These are phyloP conservation scores for Spizellomyces sp. DNA, from an alignment of 192 early-diverging fungal genomes.

Conservation along the genomic window DNA sequence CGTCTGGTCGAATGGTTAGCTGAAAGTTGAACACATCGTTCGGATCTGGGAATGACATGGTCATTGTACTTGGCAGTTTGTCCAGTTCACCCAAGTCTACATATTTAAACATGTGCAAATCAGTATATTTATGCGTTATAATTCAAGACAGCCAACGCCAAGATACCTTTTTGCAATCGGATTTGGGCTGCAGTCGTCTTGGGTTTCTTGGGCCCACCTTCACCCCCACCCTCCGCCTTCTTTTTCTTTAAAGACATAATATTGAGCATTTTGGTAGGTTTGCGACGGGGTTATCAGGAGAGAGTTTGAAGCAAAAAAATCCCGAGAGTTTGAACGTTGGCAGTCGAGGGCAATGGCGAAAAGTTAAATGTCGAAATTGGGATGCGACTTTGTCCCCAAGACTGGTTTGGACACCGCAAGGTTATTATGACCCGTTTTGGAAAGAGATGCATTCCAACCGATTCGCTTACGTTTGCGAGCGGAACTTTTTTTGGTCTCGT, in stretches of 20 bases:
- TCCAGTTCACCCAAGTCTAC: conserved; percentile 83
- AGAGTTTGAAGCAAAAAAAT: not conserved
- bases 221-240: conserved; percentile 55
- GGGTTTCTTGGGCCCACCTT: conserved; percentile 62
- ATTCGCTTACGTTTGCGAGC: too few species aligned
- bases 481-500: too few species aligned
- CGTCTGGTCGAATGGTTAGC: conserved; percentile 83
- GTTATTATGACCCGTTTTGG: too few species aligned
- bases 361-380: too few species aligned
- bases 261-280: conserved; percentile 66
- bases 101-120: not conserved
- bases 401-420: too few species aligned
- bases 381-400: too few species aligned
- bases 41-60: conserved; percentile 73
- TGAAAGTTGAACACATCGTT: conserved; percentile 82
- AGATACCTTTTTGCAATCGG: conserved; percentile 87
- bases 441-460: too few species aligned
- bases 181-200: conserved; percentile 86
- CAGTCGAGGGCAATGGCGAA: too few species aligned
- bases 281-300: not conserved
- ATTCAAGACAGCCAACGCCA: not conserved
- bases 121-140: not conserved
- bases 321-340: too few species aligned
- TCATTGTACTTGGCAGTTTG: conserved; percentile 72
- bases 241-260: conserved; percentile 88